Conservation (phyloP, 345 rosid genomes). For the Raphanus sativus region DNA sequence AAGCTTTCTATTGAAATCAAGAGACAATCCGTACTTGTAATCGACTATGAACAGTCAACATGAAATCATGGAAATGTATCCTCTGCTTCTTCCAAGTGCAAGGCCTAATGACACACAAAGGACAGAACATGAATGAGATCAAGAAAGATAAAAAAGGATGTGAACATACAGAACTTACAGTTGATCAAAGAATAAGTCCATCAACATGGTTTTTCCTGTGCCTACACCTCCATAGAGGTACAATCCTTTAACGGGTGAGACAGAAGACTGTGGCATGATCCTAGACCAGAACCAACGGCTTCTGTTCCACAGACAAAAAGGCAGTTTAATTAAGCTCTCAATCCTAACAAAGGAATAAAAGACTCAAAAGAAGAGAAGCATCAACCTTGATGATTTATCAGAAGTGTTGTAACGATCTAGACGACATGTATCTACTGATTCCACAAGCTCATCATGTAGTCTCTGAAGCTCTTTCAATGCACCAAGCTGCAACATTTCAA, state of each 20-base stretch:
- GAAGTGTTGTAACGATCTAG: conserved; percentile 85
- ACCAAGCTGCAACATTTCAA: conserved; percentile 51
- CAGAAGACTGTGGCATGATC: conserved; percentile 69
- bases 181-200: conserved; percentile 89
- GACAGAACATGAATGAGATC: background rate
- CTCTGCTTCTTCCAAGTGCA: conserved; percentile 88
- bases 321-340: background rate
- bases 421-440: conserved; percentile 72
- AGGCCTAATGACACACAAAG: conserved; percentile 55
- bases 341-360: background rate
- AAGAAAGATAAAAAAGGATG: background rate
- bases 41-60: conserved; percentile 90
- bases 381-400: conserved; percentile 74
- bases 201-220: conserved; percentile 97
- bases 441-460: conserved; percentile 79
- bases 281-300: conserved; percentile 97
- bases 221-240: conserved; percentile 98
- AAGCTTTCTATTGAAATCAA: background rate
- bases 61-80: conserved; percentile 98
- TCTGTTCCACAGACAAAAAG: conserved; percentile 46
- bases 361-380: conserved; percentile 5
- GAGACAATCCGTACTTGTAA: conserved; percentile 62
- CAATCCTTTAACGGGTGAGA: conserved; percentile 83
- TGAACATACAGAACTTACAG: conserved; percentile 51
- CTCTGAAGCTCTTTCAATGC: conserved; percentile 89